Conservation (phyloP, 257 asterid genomes). For the Avicennia marina region DNA sequence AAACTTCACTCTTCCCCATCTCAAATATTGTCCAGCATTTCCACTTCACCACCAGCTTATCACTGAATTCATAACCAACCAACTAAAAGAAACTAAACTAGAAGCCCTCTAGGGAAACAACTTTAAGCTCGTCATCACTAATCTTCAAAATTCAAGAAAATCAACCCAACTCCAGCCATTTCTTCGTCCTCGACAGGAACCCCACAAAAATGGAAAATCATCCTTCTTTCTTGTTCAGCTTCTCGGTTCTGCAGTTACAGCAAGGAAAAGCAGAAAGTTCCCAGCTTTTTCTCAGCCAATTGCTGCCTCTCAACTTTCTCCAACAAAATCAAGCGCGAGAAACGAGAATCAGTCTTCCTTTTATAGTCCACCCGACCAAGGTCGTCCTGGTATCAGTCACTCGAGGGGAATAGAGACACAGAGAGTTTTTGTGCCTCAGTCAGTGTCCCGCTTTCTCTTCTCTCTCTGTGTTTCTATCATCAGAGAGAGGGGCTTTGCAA, state of each 20-base stretch:
- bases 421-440: conserved; percentile 26
- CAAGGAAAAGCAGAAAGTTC: conserved; percentile 13
- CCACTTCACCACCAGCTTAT: conserved; percentile 15
- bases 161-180: conserved; percentile 22
- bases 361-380: conserved; percentile 64
- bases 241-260: conserved; percentile 24
- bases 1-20: conserved; percentile 16
- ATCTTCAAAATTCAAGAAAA: conserved; percentile 2
- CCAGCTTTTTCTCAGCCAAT: conserved; percentile 23
- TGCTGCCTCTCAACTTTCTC: conserved; percentile 25
- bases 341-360: no score
- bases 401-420: conserved; percentile 24
- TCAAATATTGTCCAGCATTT: conserved; percentile 21
- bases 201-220: conserved; percentile 24
- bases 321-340: conserved; percentile 16
- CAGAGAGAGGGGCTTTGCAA: conserved; percentile 16
- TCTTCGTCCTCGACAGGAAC: conserved; percentile 10
- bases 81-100: conserved; percentile 1
- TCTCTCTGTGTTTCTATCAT: no score
- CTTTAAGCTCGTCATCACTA: conserved; percentile 11
- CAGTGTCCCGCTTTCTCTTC: conserved; percentile 26
- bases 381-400: conserved; percentile 74
- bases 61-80: conserved; percentile 3
- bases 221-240: background rate
- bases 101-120: no score